Percentiles rank a stretch among this genome's conserved stretches.
phyloP scores from a whole-genome alignment of 768 basidiomycete species.

The Trametes maxima region DNA sequence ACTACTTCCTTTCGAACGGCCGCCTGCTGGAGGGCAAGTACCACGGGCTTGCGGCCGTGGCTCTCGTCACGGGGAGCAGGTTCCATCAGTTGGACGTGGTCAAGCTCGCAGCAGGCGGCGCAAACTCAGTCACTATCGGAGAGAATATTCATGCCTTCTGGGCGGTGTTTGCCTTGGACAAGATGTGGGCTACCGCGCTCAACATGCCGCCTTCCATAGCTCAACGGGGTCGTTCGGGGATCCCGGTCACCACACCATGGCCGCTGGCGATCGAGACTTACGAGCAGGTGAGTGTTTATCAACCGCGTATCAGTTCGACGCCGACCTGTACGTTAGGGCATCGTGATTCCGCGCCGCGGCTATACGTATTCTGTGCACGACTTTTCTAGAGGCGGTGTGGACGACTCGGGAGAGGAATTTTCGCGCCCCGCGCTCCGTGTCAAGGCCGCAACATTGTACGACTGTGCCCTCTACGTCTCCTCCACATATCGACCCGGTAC shows the following conservation, averaged over 20 bases:
- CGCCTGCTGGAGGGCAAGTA: slow-evolving; percentile 35
- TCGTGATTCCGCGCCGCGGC: background rate
- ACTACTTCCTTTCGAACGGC: slow-evolving; percentile 33
- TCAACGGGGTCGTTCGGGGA: slow-evolving; percentile 12
- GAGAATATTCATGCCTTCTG: slow-evolving; percentile 34
- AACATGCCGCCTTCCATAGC: slow-evolving; percentile 23
- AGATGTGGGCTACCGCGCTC: slow-evolving; percentile 28
- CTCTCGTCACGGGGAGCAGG: slow-evolving; percentile 33
- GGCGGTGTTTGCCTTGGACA: slow-evolving; percentile 29
- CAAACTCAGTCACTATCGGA: slow-evolving; percentile 28
- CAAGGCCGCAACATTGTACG: slow-evolving; percentile 27
- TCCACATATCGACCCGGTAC: slow-evolving; percentile 24
- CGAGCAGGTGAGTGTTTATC: slow-evolving; percentile 20
- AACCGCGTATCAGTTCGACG: background rate
- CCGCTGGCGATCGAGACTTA: slow-evolving; percentile 28
- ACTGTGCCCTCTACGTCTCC: slow-evolving; percentile 23
- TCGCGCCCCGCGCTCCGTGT: slow-evolving; percentile 27
- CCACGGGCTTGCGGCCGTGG: slow-evolving; percentile 34
- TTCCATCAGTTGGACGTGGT: slow-evolving; percentile 31
- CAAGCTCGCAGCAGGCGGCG: background rate
- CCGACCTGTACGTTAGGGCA: slow-evolving; percentile 6
- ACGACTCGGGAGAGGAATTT: slow-evolving; percentile 19
- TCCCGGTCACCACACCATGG: slow-evolving; percentile 31
- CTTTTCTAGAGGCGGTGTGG: slow-evolving; percentile 12
- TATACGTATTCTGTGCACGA: slow-evolving; percentile 13